Percentiles rank a stretch among this genome's conserved stretches.
These are phyloP conservation scores for Cutaneotrichosporon mucoides DNA, from an alignment of 1,284 basidiomycete genomes.

Conservation along the genomic window DNA sequence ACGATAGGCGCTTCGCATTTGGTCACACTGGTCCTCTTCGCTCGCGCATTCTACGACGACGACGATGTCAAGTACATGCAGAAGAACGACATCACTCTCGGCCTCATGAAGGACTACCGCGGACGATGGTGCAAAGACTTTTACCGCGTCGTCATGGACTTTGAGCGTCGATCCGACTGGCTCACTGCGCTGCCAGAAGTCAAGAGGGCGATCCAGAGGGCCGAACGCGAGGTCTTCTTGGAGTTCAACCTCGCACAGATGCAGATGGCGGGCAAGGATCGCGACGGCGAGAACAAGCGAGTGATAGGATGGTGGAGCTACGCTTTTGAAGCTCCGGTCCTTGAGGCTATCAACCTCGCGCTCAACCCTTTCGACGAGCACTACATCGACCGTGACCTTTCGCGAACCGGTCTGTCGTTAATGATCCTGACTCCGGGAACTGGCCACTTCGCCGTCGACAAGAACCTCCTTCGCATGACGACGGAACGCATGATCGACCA, in stretches of 20 bases:
- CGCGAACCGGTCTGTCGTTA: constrained; percentile 81
- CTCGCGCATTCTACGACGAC: constrained; percentile 85
- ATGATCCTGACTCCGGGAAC: constrained; percentile 90
- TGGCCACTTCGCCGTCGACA: constrained; percentile 88
- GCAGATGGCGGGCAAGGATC: constrained; percentile 18
- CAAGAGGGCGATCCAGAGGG: constrained; percentile 81
- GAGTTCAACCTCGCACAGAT: constrained; percentile 64
- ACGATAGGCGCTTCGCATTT: constrained; percentile 84
- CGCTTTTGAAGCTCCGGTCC: constrained; percentile 86
- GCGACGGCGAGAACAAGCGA: constrained; percentile 32
- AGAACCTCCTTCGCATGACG: constrained; percentile 82
- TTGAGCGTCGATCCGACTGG: constrained; percentile 85
- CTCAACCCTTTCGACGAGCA: constrained; percentile 92
- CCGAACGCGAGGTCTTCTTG: constrained; percentile 79
- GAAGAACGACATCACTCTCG: constrained; percentile 53
- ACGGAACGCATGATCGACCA: constrained; percentile 95
- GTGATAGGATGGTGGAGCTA: constrained; percentile 49
- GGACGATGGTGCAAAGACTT: constrained; percentile 91
- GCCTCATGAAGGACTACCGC: constrained; percentile 66
- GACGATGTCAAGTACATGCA: constrained; percentile 66
- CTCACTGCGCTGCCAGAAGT: constrained; percentile 76
- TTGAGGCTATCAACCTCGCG: constrained; percentile 90
- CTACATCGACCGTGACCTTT: constrained; percentile 92
- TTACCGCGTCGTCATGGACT: constrained; percentile 87
- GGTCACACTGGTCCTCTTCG: constrained; percentile 90